Evolutionary conservation across 495 filamentous ascomycete genomes (phyloP).

Genomic region (Lasiosphaeria ovina): DNA sequence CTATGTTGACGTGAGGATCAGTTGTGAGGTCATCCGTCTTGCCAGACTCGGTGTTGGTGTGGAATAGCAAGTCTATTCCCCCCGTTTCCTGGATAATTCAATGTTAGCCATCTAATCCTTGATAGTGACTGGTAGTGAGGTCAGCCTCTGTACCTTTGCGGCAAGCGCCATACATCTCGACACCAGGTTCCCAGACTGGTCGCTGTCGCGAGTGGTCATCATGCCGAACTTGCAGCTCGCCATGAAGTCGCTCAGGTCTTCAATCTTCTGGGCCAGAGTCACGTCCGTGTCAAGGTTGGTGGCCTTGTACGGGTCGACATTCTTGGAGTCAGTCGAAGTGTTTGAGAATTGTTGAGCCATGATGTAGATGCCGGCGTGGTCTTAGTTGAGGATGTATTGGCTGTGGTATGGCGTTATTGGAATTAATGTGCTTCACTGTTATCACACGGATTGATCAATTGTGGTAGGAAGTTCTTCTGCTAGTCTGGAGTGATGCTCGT

Average conservation of each 20-base stretch:
- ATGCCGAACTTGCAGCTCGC: conserved; percentile 73
- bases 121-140: neutral
- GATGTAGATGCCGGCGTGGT: conserved; percentile 4
- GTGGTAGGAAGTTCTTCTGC: no score
- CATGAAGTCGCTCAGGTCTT: conserved; percentile 69
- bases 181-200: conserved; percentile 56
- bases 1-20: conserved; percentile 79
- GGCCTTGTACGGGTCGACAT: conserved; percentile 75
- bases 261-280: conserved; percentile 72
- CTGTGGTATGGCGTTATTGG: neutral
- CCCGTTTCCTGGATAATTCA: conserved; percentile 58
- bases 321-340: conserved; percentile 54
- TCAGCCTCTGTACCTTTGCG: conserved; percentile 58
- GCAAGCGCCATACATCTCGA: conserved; percentile 89
- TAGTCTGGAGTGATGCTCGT: no score
- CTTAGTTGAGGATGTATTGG: neutral
- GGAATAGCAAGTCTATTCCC: conserved; percentile 85
- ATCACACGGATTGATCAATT: no score
- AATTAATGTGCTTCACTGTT: no score
- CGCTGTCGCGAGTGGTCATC: conserved; percentile 63
- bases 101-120: neutral
- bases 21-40: conserved; percentile 80
- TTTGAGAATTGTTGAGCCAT: conserved; percentile 48
- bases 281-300: conserved; percentile 64
- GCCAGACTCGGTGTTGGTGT: conserved; percentile 89